Evolutionary conservation across 805 yeast genomes (phyloP).

Genomic region (Saturnispora saitoi): DNA sequence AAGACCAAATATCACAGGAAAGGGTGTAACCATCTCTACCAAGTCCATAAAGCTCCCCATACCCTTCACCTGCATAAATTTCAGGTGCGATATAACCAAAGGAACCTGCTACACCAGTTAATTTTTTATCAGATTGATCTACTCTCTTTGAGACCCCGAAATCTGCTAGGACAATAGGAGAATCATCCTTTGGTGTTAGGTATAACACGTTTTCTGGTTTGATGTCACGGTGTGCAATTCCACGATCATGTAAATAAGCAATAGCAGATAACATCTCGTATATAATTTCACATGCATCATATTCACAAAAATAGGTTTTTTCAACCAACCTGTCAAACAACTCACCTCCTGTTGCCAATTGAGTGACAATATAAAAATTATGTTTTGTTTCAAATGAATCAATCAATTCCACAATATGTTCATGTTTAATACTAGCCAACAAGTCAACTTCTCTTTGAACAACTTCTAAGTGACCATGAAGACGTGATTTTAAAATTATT

Average conservation of each 20-base stretch:
- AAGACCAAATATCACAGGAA: slow-evolving; percentile 93
- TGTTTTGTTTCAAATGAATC: slow-evolving; percentile 94
- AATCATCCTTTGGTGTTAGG: slow-evolving; percentile 47
- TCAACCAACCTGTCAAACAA: slow-evolving; percentile 78
- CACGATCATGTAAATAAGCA: slow-evolving; percentile 60
- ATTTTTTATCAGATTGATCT: slow-evolving; percentile 17
- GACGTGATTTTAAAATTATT: slow-evolving; percentile 76
- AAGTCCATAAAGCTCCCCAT: slow-evolving; percentile 29
- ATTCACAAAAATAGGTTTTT: slow-evolving; percentile 79
- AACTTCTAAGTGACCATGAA: slow-evolving; percentile 56
- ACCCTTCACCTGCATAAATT: slow-evolving; percentile 53
- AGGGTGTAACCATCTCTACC: slow-evolving; percentile 74
- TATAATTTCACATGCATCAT: slow-evolving; percentile 71
- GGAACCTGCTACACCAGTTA: slow-evolving; percentile 50
- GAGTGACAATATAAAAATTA: slow-evolving; percentile 89
- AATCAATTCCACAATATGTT: slow-evolving; percentile 79
- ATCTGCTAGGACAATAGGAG: slow-evolving; percentile 83
- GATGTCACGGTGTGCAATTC: slow-evolving; percentile 88
- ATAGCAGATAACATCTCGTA: slow-evolving; percentile 72
- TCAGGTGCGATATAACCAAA: slow-evolving; percentile 98
- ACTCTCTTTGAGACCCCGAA: slow-evolving; percentile 89
- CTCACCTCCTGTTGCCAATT: slow-evolving; percentile 94
- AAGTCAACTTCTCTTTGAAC: slow-evolving; percentile 72
- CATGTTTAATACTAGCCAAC: slow-evolving; percentile 62
- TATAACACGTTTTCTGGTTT: slow-evolving; percentile 91